Conservation (phyloP, 106 monocot species). For the Dendrobium officinale region DNA sequence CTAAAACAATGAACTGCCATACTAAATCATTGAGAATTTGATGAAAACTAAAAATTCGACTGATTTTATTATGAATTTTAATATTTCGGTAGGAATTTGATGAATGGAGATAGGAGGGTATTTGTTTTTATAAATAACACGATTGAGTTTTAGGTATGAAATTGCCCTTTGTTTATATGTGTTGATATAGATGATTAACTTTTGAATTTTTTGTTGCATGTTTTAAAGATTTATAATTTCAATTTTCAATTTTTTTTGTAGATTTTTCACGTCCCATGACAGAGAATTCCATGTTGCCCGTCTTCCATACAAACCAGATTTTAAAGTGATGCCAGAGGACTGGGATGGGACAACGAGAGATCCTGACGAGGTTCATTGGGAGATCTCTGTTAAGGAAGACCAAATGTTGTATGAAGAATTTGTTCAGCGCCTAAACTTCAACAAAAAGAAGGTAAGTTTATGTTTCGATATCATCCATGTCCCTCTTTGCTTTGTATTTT, state of each 20-base stretch:
- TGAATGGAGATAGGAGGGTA: neutral
- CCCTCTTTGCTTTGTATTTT: neutral
- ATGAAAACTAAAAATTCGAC: neutral
- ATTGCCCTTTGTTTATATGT: neutral
- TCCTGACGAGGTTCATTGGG: slow-evolving; percentile 90
- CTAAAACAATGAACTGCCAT: neutral
- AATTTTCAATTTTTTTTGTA: slow-evolving; percentile 15
- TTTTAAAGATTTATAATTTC: neutral
- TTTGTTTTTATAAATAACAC: neutral
- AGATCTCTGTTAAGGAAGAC: slow-evolving; percentile 89
- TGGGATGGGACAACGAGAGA: slow-evolving; percentile 92
- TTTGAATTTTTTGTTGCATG: neutral
- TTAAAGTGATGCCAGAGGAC: slow-evolving; percentile 94
- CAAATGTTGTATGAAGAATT: slow-evolving; percentile 88
- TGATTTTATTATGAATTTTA: neutral
- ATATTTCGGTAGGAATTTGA: neutral
- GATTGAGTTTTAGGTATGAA: neutral
- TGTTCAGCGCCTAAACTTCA: slow-evolving; percentile 73
- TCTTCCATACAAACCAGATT: slow-evolving; percentile 89
- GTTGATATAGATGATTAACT: neutral
- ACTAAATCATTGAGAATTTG: neutral
- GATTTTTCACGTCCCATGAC: slow-evolving; percentile 87
- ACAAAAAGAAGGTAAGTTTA: slow-evolving; percentile 71
- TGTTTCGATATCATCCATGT: neutral
- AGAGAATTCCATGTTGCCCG: slow-evolving; percentile 95